phyloP scores from a whole-genome alignment of 352 stramenopile genomes.

The Aphanomyces euteiches region DNA sequence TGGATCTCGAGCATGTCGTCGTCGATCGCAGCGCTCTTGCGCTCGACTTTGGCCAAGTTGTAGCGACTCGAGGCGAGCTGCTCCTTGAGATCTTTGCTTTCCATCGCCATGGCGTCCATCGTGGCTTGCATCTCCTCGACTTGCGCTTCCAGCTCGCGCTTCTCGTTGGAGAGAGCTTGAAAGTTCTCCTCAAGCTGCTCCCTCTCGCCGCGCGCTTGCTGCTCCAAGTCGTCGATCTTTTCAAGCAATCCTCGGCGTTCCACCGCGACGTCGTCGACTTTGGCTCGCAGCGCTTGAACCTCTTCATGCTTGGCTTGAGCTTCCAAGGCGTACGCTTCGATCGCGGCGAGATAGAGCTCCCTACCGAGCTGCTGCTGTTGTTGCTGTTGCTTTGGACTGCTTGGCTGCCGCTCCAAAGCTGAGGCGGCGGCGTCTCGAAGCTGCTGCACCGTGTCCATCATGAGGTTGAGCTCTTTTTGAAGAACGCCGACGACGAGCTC shows the following conservation, averaged over 20 bases:
- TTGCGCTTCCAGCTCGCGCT: background rate
- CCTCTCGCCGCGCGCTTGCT: background rate
- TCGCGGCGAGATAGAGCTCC: background rate
- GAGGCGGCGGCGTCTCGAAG: background rate
- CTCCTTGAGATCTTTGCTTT: background rate
- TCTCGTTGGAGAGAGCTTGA: background rate
- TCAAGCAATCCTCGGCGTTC: background rate
- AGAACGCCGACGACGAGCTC: slow-evolving; percentile 8
- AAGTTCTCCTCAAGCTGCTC: background rate
- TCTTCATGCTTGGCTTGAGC: background rate
- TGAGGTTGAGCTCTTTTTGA: background rate
- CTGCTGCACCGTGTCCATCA: background rate
- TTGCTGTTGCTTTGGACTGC: background rate
- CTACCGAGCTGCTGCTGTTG: background rate
- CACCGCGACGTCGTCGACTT: background rate
- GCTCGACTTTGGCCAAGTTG: background rate
- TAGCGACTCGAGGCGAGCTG: background rate
- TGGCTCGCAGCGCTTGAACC: background rate
- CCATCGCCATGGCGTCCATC: background rate
- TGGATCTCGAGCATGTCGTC: background rate
- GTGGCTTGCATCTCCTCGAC: background rate
- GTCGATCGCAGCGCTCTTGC: background rate
- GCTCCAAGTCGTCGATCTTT: background rate
- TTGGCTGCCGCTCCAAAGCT: background rate
- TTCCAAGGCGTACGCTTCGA: background rate